Conservation (phyloP, 169 alveolate genomes). For the Sarcocystis neurona region DNA sequence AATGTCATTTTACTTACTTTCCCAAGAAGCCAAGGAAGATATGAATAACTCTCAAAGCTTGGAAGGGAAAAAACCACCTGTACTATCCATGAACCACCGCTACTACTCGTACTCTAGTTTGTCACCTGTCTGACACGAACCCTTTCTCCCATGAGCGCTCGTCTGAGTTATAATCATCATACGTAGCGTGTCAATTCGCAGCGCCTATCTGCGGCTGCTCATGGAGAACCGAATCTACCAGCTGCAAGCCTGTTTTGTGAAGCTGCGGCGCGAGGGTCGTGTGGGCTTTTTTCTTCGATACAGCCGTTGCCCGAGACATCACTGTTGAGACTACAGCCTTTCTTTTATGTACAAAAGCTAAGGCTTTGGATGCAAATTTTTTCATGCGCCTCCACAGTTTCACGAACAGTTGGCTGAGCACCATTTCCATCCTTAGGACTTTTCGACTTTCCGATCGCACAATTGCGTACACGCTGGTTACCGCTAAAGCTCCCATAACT, state of each 20-base stretch:
- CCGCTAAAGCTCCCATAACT: not conserved
- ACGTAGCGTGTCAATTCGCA: too few species aligned
- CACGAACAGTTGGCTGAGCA: not conserved
- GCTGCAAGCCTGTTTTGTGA: not conserved
- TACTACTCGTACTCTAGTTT: too few species aligned
- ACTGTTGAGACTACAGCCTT: not conserved
- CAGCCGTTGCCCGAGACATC: conserved; percentile 18
- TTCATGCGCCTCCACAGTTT: conserved; percentile 9
- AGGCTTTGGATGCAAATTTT: not conserved
- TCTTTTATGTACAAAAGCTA: not conserved
- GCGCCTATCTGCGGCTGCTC: too few species aligned
- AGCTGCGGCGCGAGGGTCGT: not conserved
- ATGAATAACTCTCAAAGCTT: too few species aligned
- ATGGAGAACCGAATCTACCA: too few species aligned
- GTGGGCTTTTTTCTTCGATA: not conserved
- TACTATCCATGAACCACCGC: too few species aligned
- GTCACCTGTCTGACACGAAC: too few species aligned
- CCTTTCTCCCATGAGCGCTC: too few species aligned
- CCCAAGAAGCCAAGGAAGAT: too few species aligned
- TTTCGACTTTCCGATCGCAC: conserved; percentile 10
- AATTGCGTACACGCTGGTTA: not conserved
- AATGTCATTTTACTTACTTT: too few species aligned
- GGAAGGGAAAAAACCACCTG: too few species aligned
- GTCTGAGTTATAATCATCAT: too few species aligned
- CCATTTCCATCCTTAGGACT: conserved; percentile 19